A percentile compares a stretch with the other conserved stretches of the same genome.
Conservation (phyloP, 2,329 filamentous ascomycete genomes). For the Penicillium sp. region DNA sequence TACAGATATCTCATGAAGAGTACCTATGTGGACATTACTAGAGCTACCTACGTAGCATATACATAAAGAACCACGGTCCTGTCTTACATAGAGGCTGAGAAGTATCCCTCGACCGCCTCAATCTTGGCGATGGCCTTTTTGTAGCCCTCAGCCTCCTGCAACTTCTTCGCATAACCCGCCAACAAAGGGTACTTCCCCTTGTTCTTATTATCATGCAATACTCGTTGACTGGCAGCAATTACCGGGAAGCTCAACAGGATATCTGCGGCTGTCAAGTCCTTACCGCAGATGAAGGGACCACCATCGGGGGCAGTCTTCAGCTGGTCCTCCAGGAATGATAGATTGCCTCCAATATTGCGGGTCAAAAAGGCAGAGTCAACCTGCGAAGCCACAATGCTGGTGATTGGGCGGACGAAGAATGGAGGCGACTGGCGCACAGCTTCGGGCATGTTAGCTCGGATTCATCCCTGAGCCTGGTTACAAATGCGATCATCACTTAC, state of each 20-base stretch:
- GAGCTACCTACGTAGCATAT: not conserved
- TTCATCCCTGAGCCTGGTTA: not conserved
- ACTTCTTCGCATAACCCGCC: conserved; percentile 32
- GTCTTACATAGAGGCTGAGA: conserved; percentile 29
- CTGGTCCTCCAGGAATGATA: conserved; percentile 44
- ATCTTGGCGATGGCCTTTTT: conserved; percentile 40
- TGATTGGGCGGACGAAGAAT: conserved; percentile 65
- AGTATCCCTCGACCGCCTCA: conserved; percentile 37
- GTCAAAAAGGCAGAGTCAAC: conserved; percentile 39
- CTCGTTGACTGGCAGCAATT: conserved; percentile 33
- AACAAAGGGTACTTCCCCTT: conserved; percentile 37
- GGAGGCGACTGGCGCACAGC: conserved; percentile 38
- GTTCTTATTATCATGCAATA: conserved; percentile 32
- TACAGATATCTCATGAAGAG: not conserved
- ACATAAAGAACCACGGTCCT: not conserved
- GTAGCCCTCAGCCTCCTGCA: conserved; percentile 38
- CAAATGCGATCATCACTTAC: conserved; percentile 35
- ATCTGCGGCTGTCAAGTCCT: conserved; percentile 42
- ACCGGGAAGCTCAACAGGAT: conserved; percentile 47
- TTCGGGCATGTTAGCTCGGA: conserved; percentile 2
- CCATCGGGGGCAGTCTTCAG: conserved; percentile 40
- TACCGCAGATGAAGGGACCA: conserved; percentile 41
- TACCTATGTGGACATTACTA: not conserved
- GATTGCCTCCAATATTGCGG: conserved; percentile 40
- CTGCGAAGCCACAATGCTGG: conserved; percentile 49